Evolutionary conservation across 179 eudicot species (phyloP), one percentile per base, ranked within the genome.

Genomic region (Gypsophila paniculata): DNA sequence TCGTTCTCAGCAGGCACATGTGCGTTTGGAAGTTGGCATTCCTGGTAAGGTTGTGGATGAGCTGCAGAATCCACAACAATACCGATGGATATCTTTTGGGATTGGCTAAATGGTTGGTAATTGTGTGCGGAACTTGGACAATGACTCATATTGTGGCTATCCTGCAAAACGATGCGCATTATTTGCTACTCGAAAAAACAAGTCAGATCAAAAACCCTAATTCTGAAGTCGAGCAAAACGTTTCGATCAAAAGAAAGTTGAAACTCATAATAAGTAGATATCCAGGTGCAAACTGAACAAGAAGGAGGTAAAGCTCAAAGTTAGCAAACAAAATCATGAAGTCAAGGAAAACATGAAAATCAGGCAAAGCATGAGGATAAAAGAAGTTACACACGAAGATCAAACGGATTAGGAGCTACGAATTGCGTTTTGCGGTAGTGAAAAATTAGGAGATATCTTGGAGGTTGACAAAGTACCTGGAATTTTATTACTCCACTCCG

Each of bases 21-120:
- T 42, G n/a, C 74, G 44, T 46, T 22, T 2, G 55, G 61, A 26
- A 63, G 67, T 17, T 74, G 81, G 52, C 32, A 59, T 48, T 79
- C 76, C 67, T 69, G 75, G 10, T 25, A 66, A 49, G 70, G 52
- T 70, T 61, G 69, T 36, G 59, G 32, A 70, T 75, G 32, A 70
- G 77, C 71, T 80, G n/a, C 58, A 2, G 86, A 81, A 61, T 82
- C 88, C 14, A 76, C 84, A 61, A 82, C 77, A 60, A 94, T 74
- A 53, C 96, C 97, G 61, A 91, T 87, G 12, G 99, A 94, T 72
- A 94, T 85, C 86, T 94, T 94, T 80, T 86, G 81, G 12, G 96
- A 81, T 66, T 87, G 96, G 72, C 94, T 85, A 75, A 77, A 70
- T 53, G 72, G 74, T n/a, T 74, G 86, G 74, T 78, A 46, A 74